A percentile compares a stretch with the other conserved stretches of the same genome.
Conservation (phyloP, 1,139 yeast genomes). For the Citeromyces hawaiiensis region DNA sequence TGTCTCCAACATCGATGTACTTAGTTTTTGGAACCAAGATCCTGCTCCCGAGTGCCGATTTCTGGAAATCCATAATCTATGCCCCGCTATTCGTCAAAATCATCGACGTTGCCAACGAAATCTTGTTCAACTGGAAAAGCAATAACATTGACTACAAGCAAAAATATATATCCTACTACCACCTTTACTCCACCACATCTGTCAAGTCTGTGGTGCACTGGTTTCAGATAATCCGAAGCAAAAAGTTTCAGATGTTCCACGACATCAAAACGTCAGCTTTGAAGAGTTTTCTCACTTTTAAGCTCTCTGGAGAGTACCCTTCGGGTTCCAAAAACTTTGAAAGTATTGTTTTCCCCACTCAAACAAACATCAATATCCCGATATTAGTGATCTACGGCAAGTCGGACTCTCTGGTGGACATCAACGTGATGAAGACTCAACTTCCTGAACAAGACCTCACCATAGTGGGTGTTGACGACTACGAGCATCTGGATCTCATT, state of each 20-base stretch:
- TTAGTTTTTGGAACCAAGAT: slow-evolving; percentile 63
- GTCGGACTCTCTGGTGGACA: slow-evolving; percentile 73
- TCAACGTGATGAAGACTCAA: slow-evolving; percentile 54
- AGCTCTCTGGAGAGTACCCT: slow-evolving; percentile 10
- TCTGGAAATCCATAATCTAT: slow-evolving; percentile 76
- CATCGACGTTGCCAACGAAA: slow-evolving; percentile 54
- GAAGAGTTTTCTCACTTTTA: slow-evolving; percentile 9
- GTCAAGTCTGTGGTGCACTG: slow-evolving; percentile 92
- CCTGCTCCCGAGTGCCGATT: slow-evolving; percentile 60
- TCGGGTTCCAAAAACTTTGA: slow-evolving; percentile 27
- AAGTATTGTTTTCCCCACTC: slow-evolving; percentile 40
- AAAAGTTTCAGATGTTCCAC: slow-evolving; percentile 79
- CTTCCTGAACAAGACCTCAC: slow-evolving; percentile 23
- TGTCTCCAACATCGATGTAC: slow-evolving; percentile 68
- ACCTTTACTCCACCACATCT: slow-evolving; percentile 79
- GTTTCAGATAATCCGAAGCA: slow-evolving; percentile 84
- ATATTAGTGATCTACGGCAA: slow-evolving; percentile 71
- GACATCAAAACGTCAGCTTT: slow-evolving; percentile 25
- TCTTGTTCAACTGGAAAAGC: slow-evolving; percentile 72
- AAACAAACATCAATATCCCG: slow-evolving; percentile 52
- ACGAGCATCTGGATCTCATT: slow-evolving; percentile 80
- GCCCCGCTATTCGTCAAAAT: slow-evolving; percentile 69
- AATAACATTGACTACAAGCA: slow-evolving; percentile 57
- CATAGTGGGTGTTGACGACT: slow-evolving; percentile 33
- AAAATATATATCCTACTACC: slow-evolving; percentile 67